Conservation (phyloP, 495 filamentous ascomycete species). For the Corynascus novoguineensis region DNA sequence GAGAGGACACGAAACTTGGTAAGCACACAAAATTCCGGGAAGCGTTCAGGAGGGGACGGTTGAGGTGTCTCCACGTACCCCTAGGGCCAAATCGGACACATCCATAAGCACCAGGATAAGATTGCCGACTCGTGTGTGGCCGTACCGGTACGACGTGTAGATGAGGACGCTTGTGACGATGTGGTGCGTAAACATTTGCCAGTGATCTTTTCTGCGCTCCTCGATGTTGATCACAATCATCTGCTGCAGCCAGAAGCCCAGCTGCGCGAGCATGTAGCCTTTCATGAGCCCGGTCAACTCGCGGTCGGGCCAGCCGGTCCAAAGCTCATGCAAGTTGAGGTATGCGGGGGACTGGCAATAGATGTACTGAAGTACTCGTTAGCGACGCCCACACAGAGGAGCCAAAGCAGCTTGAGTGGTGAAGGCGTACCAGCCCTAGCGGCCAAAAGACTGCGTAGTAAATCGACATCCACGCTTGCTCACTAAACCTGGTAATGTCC, state of each 20-base stretch:
- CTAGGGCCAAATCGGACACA: slow-evolving; percentile 79
- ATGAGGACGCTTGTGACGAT: slow-evolving; percentile 80
- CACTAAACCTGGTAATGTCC: slow-evolving; percentile 72
- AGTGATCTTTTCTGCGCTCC: slow-evolving; percentile 86
- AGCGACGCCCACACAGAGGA: slow-evolving; percentile 10
- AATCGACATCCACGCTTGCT: slow-evolving; percentile 84
- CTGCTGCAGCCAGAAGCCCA: slow-evolving; percentile 91
- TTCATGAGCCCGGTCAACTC: slow-evolving; percentile 70
- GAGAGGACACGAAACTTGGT: neutral
- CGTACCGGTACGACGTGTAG: slow-evolving; percentile 72
- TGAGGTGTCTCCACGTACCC: slow-evolving; percentile 53
- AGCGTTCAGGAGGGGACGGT: neutral
- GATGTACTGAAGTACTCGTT: slow-evolving; percentile 57
- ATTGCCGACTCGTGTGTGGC: slow-evolving; percentile 79
- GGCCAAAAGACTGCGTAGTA: slow-evolving; percentile 78
- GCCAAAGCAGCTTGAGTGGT: no score
- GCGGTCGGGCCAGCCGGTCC: slow-evolving; percentile 75
- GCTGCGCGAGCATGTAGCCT: slow-evolving; percentile 86
- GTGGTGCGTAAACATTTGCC: slow-evolving; percentile 94
- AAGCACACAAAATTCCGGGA: neutral
- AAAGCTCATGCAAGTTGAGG: slow-evolving; percentile 70
- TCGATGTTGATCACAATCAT: slow-evolving; percentile 93
- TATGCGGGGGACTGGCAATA: slow-evolving; percentile 72
- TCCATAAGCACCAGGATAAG: slow-evolving; percentile 92
- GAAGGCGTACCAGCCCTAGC: slow-evolving; percentile 80